Conservation (phyloP, 805 yeast genomes). For the Lachancea quebecensis region DNA sequence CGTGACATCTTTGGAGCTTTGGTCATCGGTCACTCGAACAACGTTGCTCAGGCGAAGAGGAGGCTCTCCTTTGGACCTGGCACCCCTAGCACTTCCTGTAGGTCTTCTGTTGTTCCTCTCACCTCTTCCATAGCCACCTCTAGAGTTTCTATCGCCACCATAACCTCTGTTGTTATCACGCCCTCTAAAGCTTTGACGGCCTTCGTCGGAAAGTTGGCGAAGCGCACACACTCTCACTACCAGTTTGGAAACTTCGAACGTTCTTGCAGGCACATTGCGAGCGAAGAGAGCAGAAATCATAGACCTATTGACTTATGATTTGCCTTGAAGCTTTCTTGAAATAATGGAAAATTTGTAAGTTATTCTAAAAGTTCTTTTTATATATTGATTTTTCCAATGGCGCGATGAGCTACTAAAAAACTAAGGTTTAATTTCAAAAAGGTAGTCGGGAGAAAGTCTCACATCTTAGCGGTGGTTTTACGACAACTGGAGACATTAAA, state of each 20-base stretch:
- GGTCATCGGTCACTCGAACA: slow-evolving; percentile 2
- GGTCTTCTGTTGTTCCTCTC: neutral
- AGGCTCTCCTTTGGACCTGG: neutral
- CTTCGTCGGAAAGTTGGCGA: neutral
- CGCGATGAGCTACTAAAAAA: too few species aligned
- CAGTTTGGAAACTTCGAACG: neutral
- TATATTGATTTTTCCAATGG: too few species aligned
- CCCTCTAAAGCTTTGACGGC: too few species aligned
- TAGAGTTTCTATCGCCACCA: neutral
- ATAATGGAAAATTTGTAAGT: neutral
- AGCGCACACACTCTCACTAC: neutral
- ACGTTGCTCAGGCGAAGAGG: slow-evolving; percentile 1
- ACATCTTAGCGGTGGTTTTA: too few species aligned
- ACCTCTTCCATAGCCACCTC: neutral
- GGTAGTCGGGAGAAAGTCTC: too few species aligned
- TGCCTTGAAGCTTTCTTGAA: neutral
- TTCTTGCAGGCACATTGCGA: slow-evolving; percentile 1
- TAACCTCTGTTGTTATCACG: neutral
- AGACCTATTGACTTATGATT: neutral
- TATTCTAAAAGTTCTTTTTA: neutral
- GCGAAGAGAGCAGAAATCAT: neutral
- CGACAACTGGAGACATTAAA: too few species aligned
- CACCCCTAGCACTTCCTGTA: too few species aligned
- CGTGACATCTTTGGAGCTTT: slow-evolving; percentile 16
- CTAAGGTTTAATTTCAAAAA: too few species aligned